Percentiles rank a stretch among this genome's conserved stretches.
phyloP scores from a whole-genome alignment of 495 filamentous ascomycete species.

The Penicillium taxi region DNA sequence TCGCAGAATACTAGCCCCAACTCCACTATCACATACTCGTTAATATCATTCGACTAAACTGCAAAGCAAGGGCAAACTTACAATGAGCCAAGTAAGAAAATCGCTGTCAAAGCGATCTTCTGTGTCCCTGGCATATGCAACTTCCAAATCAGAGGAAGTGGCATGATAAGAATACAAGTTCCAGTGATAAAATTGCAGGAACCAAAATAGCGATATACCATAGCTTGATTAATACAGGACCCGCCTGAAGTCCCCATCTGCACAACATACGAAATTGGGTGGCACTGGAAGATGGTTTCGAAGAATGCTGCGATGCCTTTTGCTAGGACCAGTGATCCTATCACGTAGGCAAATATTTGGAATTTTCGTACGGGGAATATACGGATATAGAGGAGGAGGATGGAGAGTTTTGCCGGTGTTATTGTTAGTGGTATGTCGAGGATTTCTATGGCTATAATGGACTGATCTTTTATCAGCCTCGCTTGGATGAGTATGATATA shows the following conservation, averaged over 20 bases:
- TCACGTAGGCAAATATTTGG: conserved; percentile 23
- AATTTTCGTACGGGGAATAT: conserved; percentile 26
- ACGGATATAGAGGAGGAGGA: conserved; percentile 38
- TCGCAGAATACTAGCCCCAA: conserved; percentile 17
- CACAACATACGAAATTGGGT: conserved; percentile 22
- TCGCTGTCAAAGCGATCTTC: conserved; percentile 20
- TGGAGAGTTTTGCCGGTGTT: conserved; percentile 12
- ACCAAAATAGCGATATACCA: conserved; percentile 24
- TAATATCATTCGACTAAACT: neutral
- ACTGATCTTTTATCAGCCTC: neutral
- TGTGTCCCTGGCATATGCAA: conserved; percentile 14
- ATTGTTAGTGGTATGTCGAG: conserved; percentile 12
- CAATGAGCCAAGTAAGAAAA: conserved; percentile 24
- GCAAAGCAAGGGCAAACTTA: conserved; percentile 6
- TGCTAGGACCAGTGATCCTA: conserved; percentile 20
- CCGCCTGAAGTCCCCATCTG: conserved; percentile 24
- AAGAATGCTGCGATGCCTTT: conserved; percentile 22
- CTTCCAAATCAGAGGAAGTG: conserved; percentile 37
- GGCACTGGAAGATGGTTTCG: conserved; percentile 25
- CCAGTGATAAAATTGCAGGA: conserved; percentile 29
- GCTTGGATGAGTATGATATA: neutral
- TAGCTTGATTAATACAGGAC: conserved; percentile 21
- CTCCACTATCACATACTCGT: conserved; percentile 5
- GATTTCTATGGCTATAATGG: conserved; percentile 1
- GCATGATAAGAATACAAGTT: conserved; percentile 31